Evolutionary conservation across 2,329 filamentous ascomycete genomes (phyloP), one percentile per base, ranked within the genome.

Genomic region (Aspergillus sp.): DNA sequence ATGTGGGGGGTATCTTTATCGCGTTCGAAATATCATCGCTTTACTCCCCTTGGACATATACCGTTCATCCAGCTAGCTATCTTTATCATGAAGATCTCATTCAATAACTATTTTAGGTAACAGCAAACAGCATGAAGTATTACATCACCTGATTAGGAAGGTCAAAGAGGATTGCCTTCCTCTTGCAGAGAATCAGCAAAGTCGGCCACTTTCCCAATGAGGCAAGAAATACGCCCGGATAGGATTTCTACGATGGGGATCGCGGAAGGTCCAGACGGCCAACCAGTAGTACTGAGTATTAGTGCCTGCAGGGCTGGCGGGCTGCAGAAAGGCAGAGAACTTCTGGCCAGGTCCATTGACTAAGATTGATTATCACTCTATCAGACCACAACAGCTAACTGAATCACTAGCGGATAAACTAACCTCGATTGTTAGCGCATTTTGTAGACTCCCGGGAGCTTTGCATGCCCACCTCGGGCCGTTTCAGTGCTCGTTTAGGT

Each of bases 321-420:
- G 47, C 41, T 15, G 39, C 57, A 54, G 49, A 15, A 38, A 3
- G 17, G 6, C 1, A 36, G 10, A 0, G 0, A 36, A 17, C 19
- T 32, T 59, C 62, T 62, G 54, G 62, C 57, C 62, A 41, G 44
- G 51, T 62, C 64, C 49, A 61, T 38, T 65, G 59, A 66, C 59
- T 62, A 66, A 62, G 47, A 57, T 21, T 10, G 50, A n/a, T 38
- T 38, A 17, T 39, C n/a, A n/a, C 30, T 32, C 13, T 36, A 36
- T 36, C 32, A 36, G 32, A 36, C 32, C 32, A 36, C 32, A 13
- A 36, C 32, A 36, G 11, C 32, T 1, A 36, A 36, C 32, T 5
- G 15, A 36, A 6, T 36, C 4, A 36, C 11, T 53, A 17, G 39
- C 39, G 39, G 39, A 32, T 54, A 21, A 19, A 11, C 39, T 55